Conservation (phyloP, 345 rosid genomes). For the Odontarrhena argentea region DNA sequence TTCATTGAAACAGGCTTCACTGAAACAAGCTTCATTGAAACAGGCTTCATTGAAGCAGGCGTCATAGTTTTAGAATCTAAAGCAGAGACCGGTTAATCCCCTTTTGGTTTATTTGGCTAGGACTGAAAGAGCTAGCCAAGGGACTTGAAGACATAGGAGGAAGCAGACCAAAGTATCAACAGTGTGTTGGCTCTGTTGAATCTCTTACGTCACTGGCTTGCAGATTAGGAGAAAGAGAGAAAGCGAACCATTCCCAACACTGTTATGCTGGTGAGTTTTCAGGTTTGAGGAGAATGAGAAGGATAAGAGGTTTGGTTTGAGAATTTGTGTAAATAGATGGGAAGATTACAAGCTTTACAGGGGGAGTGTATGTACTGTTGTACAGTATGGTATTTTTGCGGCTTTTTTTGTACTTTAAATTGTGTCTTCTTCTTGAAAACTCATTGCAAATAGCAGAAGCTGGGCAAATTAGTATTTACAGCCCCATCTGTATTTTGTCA, state of each 20-base stretch:
- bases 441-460: constrained; percentile 37
- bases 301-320: constrained; percentile 39
- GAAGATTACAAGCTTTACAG: constrained; percentile 40
- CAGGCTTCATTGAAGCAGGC: constrained; percentile 36
- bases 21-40: constrained; percentile 33
- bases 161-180: constrained; percentile 34
- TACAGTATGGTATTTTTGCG: constrained; percentile 39
- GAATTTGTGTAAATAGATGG: constrained; percentile 42
- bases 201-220: constrained; percentile 34
- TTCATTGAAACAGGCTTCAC: constrained; percentile 55
- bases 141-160: constrained; percentile 34
- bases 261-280: constrained; percentile 34
- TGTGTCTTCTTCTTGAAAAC: constrained; percentile 33
- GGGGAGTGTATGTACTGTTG: constrained; percentile 39
- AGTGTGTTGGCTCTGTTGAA: constrained; percentile 27
- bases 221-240: constrained; percentile 25
- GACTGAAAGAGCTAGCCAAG: constrained; percentile 39
- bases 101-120: constrained; percentile 35
- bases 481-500: constrained; percentile 41
- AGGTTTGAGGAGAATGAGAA: constrained; percentile 28
- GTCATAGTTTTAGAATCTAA: constrained; percentile 32
- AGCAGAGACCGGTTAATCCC: constrained; percentile 33
- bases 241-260: constrained; percentile 16
- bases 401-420: constrained; percentile 2
- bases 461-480: constrained; percentile 31